phyloP scores from a whole-genome alignment of 176 grass and related monocot species.

The Eleusine coracana region DNA sequence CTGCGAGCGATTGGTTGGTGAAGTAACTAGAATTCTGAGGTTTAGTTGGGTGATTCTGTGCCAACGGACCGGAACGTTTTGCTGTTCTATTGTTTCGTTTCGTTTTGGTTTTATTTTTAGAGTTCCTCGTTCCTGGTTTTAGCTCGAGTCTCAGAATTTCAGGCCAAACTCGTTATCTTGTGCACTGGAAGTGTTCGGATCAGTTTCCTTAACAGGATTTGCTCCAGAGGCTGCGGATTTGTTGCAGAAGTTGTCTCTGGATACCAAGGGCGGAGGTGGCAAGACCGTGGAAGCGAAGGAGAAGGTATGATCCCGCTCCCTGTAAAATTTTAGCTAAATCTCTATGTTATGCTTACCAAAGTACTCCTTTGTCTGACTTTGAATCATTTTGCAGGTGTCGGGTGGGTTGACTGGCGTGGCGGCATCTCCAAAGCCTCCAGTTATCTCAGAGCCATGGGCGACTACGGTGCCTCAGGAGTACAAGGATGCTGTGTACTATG shows the following conservation, averaged over 20 bases:
- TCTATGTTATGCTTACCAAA: too few species aligned
- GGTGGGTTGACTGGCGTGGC: constrained; percentile 33
- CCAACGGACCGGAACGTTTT: too few species aligned
- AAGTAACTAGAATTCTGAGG: too few species aligned
- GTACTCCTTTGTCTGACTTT: background rate
- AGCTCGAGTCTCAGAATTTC: background rate
- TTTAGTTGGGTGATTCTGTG: background rate
- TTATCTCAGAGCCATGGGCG: too few species aligned
- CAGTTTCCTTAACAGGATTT: constrained; percentile 46
- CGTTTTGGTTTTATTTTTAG: background rate
- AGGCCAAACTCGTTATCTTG: too few species aligned
- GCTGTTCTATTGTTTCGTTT: too few species aligned
- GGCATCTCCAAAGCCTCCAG: too few species aligned
- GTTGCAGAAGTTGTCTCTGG: constrained; percentile 61
- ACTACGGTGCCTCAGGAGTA: too few species aligned
- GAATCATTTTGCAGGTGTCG: constrained; percentile 36
- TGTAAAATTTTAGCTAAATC: background rate
- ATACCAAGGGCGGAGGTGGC: constrained; percentile 41
- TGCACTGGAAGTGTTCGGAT: background rate
- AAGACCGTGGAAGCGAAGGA: constrained; percentile 40
- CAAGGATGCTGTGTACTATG: constrained; percentile 42
- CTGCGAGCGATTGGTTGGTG: too few species aligned
- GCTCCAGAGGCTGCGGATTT: constrained; percentile 59
- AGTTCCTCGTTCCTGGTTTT: too few species aligned
- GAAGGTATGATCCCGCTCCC: constrained; percentile 36